These are phyloP conservation scores for Musa acuminata DNA, from an alignment of 176 grass and related monocot species.

Conservation along the genomic window DNA sequence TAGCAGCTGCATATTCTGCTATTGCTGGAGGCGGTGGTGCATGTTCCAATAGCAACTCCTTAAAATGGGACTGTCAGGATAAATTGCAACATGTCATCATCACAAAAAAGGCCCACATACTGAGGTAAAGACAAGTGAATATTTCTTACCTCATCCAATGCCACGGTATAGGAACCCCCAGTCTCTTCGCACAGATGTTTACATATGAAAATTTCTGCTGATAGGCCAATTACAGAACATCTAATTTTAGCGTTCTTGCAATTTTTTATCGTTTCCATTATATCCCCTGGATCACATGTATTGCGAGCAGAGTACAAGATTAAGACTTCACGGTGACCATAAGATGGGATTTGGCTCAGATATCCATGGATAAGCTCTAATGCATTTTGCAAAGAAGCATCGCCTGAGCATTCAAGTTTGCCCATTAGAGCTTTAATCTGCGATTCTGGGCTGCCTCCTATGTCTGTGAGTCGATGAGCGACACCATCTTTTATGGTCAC, in stretches of 20 bases:
- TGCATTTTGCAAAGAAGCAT: slow-evolving; percentile 87
- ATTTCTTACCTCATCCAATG: slow-evolving; percentile 63
- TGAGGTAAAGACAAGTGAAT: slow-evolving; percentile 4
- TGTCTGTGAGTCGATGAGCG: slow-evolving; percentile 64
- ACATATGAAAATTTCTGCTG: slow-evolving; percentile 94
- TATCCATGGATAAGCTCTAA: slow-evolving; percentile 82
- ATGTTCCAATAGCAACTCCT: slow-evolving; percentile 87
- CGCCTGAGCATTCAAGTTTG: slow-evolving; percentile 89
- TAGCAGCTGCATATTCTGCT: slow-evolving; percentile 91
- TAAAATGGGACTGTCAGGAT: slow-evolving; percentile 74
- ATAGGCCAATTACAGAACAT: slow-evolving; percentile 79
- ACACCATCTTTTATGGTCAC: slow-evolving; percentile 77
- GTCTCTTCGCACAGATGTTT: slow-evolving; percentile 90
- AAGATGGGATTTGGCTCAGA: slow-evolving; percentile 72
- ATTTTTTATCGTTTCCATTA: slow-evolving; percentile 72
- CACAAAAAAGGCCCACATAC: background rate
- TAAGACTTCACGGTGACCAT: slow-evolving; percentile 86
- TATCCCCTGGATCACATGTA: slow-evolving; percentile 83
- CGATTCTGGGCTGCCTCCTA: slow-evolving; percentile 87
- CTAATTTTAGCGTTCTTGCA: slow-evolving; percentile 86
- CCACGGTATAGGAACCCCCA: slow-evolving; percentile 76
- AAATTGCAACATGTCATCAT: slow-evolving; percentile 13
- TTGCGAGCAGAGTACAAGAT: slow-evolving; percentile 81
- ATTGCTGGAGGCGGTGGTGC: slow-evolving; percentile 84
- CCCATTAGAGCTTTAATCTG: slow-evolving; percentile 87